A percentile compares a stretch with the other conserved stretches of the same genome.
These are phyloP conservation scores for Geotrichum australiense DNA, from an alignment of 1,139 yeast genomes.

Conservation along the genomic window DNA sequence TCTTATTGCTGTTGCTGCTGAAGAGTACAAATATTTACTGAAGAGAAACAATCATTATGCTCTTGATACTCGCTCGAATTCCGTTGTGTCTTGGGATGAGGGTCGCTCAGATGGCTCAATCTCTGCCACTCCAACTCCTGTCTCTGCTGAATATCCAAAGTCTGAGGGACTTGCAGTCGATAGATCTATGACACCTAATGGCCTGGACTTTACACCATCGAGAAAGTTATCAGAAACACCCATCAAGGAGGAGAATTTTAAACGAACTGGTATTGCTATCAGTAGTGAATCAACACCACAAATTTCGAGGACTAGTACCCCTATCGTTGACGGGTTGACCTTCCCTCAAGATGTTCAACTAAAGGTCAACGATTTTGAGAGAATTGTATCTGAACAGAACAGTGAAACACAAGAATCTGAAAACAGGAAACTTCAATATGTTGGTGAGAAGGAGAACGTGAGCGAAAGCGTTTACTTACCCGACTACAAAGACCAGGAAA, in stretches of 20 bases:
- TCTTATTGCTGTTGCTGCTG: constrained; percentile 34
- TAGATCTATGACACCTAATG: constrained; percentile 8
- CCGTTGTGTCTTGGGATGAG: constrained; percentile 11
- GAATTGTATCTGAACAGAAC: neutral
- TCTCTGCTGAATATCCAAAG: constrained; percentile 5
- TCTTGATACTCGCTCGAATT: constrained; percentile 17
- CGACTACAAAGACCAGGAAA: neutral
- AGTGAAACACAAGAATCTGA: no score
- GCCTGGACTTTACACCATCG: constrained; percentile 32
- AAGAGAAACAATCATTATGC: constrained; percentile 15
- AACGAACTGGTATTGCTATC: constrained; percentile 25
- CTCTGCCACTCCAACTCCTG: constrained; percentile 4
- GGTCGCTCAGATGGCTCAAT: constrained; percentile 12
- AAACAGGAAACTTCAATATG: no score
- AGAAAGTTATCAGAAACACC: constrained; percentile 33
- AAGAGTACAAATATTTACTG: constrained; percentile 32
- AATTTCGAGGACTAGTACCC: constrained; percentile 7
- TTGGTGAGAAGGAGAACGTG: no score
- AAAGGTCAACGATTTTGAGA: constrained; percentile 15
- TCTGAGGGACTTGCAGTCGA: neutral
- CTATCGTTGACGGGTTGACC: constrained; percentile 2
- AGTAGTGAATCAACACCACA: constrained; percentile 9
- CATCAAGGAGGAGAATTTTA: constrained; percentile 28
- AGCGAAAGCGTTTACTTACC: no score
- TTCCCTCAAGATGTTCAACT: constrained; percentile 4